These are phyloP conservation scores for Didymella arachidicola DNA, from an alignment of 2,329 filamentous ascomycete genomes.

Conservation along the genomic window DNA sequence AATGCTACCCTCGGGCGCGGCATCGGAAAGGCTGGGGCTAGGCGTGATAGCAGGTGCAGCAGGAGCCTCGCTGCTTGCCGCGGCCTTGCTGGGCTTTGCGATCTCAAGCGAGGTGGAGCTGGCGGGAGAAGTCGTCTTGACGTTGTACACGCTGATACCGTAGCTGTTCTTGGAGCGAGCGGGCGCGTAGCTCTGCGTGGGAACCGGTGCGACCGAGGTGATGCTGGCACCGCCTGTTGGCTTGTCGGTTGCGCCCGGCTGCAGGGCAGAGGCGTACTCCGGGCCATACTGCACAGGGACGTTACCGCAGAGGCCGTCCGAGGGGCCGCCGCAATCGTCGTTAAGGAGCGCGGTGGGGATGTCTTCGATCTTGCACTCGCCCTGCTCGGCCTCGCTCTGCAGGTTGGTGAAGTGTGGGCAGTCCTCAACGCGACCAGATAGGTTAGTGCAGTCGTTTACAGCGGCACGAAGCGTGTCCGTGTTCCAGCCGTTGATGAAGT, in stretches of 20 bases:
- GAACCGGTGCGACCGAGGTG: slow-evolving; percentile 34
- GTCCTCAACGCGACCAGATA: slow-evolving; percentile 72
- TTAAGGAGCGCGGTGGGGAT: slow-evolving; percentile 62
- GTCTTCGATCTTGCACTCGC: slow-evolving; percentile 67
- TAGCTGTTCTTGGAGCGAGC: slow-evolving; percentile 42
- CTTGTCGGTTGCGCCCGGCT: slow-evolving; percentile 30
- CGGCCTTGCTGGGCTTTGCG: slow-evolving; percentile 16
- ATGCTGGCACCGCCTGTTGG: slow-evolving; percentile 32
- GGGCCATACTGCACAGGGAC: slow-evolving; percentile 59
- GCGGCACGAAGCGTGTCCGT: slow-evolving; percentile 69
- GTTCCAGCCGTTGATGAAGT: slow-evolving; percentile 78
- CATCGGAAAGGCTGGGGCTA: slow-evolving; percentile 27
- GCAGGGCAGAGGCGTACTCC: slow-evolving; percentile 48
- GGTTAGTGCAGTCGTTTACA: slow-evolving; percentile 76
- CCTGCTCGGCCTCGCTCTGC: slow-evolving; percentile 63
- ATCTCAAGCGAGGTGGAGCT: slow-evolving; percentile 20
- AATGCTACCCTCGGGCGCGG: slow-evolving; percentile 28
- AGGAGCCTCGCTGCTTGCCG: neutral
- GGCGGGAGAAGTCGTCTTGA: slow-evolving; percentile 20
- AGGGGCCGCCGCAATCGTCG: slow-evolving; percentile 67
- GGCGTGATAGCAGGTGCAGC: slow-evolving; percentile 37
- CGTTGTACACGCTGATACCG: slow-evolving; percentile 46
- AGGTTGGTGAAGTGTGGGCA: slow-evolving; percentile 74
- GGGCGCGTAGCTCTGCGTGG: slow-evolving; percentile 47
- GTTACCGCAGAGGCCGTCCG: slow-evolving; percentile 71